phyloP scores from a whole-genome alignment of 2,329 filamentous ascomycete species.

The Escovopsis sp. region DNA sequence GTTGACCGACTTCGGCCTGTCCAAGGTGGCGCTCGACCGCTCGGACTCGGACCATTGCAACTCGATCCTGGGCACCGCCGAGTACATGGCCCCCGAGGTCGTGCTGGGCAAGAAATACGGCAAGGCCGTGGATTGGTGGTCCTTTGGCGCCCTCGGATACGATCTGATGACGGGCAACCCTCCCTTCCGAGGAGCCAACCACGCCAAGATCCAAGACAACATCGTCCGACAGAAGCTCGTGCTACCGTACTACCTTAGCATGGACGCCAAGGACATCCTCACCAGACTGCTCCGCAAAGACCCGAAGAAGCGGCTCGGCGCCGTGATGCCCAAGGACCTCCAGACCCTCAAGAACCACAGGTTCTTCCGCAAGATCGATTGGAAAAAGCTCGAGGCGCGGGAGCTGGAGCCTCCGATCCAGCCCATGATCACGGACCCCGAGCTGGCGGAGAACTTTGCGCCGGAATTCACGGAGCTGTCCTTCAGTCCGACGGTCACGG shows the following conservation, averaged over 20 bases:
- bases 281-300: slow-evolving; percentile 85
- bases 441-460: slow-evolving; percentile 91
- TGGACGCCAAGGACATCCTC: slow-evolving; percentile 87
- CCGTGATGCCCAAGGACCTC: slow-evolving; percentile 79
- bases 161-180: slow-evolving; percentile 87
- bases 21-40: slow-evolving; percentile 71
- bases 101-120: slow-evolving; percentile 80
- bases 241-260: slow-evolving; percentile 78
- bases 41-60: slow-evolving; percentile 49
- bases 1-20: slow-evolving; percentile 90
- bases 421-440: slow-evolving; percentile 88
- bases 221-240: slow-evolving; percentile 85
- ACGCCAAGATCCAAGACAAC: slow-evolving; percentile 89
- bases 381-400: slow-evolving; percentile 69
- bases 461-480: slow-evolving; percentile 80
- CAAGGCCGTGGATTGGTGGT: slow-evolving; percentile 97
- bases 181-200: slow-evolving; percentile 81
- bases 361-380: slow-evolving; percentile 95
- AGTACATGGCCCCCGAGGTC: slow-evolving; percentile 98
- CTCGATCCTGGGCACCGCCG: slow-evolving; percentile 84
- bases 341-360: slow-evolving; percentile 76
- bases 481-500: slow-evolving; percentile 54
- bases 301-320: slow-evolving; percentile 75
- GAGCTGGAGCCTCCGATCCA: slow-evolving; percentile 81
- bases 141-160: slow-evolving; percentile 79